Percentiles rank a stretch among this genome's conserved stretches.
These are phyloP conservation scores for Fusarium sp. DNA, from an alignment of 2,329 filamentous ascomycete genomes.

Conservation along the genomic window DNA sequence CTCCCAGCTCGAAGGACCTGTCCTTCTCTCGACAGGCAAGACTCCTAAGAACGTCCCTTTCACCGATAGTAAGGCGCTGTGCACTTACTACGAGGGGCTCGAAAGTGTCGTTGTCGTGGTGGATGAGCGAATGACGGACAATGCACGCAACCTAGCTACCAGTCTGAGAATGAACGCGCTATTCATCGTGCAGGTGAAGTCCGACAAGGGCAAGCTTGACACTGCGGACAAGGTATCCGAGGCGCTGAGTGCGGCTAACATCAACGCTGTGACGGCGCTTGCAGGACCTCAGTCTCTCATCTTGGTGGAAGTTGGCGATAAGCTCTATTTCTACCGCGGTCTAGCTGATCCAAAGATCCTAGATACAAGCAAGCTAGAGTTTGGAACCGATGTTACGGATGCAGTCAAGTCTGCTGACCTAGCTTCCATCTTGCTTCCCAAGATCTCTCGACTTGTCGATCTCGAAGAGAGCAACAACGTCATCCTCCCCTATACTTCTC, in stretches of 20 bases:
- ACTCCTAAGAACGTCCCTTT: constrained; percentile 8
- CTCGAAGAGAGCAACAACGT: neutral
- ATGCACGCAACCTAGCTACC: constrained; percentile 16
- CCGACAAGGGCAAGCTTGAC: neutral
- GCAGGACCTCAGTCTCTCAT: constrained; percentile 24
- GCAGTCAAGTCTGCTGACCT: neutral
- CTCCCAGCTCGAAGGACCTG: constrained; percentile 5
- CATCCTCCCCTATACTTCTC: constrained; percentile 2
- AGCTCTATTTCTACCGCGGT: constrained; percentile 17
- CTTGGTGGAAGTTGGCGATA: neutral
- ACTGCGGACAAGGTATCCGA: neutral
- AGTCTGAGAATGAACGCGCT: neutral
- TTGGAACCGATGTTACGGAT: neutral
- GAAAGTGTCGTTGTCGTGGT: neutral
- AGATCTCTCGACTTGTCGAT: neutral
- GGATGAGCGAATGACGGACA: constrained; percentile 17
- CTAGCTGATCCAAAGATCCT: neutral
- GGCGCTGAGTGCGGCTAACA: neutral
- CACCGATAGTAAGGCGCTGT: neutral
- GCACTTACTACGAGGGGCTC: neutral
- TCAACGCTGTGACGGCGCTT: constrained; percentile 12
- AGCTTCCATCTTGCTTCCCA: neutral
- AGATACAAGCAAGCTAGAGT: constrained; percentile 1
- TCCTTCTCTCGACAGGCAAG: neutral
- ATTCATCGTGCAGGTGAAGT: constrained; percentile 9